A percentile compares a stretch with the other conserved stretches of the same genome.
These are phyloP conservation scores for Ganoderma leucocontextum DNA, from an alignment of 1,284 basidiomycete species.

Conservation along the genomic window DNA sequence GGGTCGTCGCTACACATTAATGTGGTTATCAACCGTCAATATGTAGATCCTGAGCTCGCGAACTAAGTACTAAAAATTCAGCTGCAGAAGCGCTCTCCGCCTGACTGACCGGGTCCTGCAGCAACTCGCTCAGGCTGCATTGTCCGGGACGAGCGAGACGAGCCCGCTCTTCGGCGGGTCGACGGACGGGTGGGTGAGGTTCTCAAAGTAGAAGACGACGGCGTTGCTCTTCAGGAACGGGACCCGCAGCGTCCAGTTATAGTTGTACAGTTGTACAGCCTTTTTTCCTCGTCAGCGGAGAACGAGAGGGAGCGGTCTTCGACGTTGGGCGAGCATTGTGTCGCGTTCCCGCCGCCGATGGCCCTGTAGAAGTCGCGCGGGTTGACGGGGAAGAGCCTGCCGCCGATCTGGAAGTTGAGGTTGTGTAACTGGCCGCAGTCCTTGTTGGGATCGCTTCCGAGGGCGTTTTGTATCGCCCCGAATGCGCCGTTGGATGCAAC, in stretches of 20 bases:
- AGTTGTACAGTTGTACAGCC: conserved; percentile 27
- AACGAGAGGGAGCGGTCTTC: conserved; percentile 45
- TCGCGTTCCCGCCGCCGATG: conserved; percentile 46
- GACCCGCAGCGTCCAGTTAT: conserved; percentile 51
- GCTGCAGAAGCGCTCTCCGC: conserved; percentile 47
- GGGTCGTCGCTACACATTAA: conserved; percentile 10
- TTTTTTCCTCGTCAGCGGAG: background rate
- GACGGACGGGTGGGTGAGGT: conserved; percentile 64
- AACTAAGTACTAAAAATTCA: too few relatives aligned
- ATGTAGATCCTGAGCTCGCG: too few relatives aligned
- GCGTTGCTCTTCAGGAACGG: conserved; percentile 51
- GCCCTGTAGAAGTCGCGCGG: conserved; percentile 66
- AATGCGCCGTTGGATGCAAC: conserved; percentile 48
- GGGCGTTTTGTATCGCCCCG: conserved; percentile 44
- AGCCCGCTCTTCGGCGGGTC: conserved; percentile 75
- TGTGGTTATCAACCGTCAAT: conserved; percentile 15
- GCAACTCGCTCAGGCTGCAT: conserved; percentile 53
- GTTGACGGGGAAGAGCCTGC: conserved; percentile 69
- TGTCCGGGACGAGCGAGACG: conserved; percentile 66
- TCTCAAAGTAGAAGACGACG: conserved; percentile 72
- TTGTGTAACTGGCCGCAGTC: conserved; percentile 59
- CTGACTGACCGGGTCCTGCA: conserved; percentile 49
- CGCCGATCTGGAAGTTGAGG: conserved; percentile 68
- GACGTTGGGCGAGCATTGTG: conserved; percentile 54
- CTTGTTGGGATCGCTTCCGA: conserved; percentile 47